Percentiles rank a stretch among this genome's conserved stretches.
These are phyloP conservation scores for Crotalaria pallida DNA, from an alignment of 306 rosid species.

Conservation along the genomic window DNA sequence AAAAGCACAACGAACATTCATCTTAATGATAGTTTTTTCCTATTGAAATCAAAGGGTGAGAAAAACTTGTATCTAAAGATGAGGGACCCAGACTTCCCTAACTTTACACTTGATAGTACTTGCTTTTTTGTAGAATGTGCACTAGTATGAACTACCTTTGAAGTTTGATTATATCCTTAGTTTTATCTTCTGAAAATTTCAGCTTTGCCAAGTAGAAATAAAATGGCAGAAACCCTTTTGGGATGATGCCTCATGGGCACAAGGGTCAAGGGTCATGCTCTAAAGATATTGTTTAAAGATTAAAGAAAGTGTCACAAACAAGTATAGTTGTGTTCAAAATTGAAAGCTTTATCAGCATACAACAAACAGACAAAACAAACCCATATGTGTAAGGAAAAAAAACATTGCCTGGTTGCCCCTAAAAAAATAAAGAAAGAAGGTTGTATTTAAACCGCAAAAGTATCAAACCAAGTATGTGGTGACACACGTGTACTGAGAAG, in stretches of 20 bases:
- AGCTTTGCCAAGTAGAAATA: slow-evolving; percentile 13
- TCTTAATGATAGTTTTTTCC: slow-evolving; percentile 23
- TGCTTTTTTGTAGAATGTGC: slow-evolving; percentile 31
- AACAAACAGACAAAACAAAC: too few relatives aligned
- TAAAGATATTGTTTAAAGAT: too few relatives aligned
- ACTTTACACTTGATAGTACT: slow-evolving; percentile 7
- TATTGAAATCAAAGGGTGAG: background rate
- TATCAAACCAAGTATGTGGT: too few relatives aligned
- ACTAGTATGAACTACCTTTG: slow-evolving; percentile 1
- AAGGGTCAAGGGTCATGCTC: background rate
- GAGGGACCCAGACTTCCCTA: background rate
- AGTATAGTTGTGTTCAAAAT: too few relatives aligned
- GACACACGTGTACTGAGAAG: too few relatives aligned
- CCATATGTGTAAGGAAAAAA: too few relatives aligned
- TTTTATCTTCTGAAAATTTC: background rate
- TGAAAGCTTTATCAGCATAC: too few relatives aligned
- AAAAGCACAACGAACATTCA: slow-evolving; percentile 43
- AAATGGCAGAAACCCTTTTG: background rate
- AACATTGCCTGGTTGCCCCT: too few relatives aligned
- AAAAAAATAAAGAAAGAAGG: too few relatives aligned
- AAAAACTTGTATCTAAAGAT: slow-evolving; percentile 16
- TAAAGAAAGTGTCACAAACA: too few relatives aligned
- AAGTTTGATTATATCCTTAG: slow-evolving; percentile 23
- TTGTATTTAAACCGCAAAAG: too few relatives aligned
- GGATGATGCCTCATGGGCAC: background rate